These are phyloP conservation scores for Centaurea solstitialis DNA, from an alignment of 129 eudicot genomes.

Conservation along the genomic window DNA sequence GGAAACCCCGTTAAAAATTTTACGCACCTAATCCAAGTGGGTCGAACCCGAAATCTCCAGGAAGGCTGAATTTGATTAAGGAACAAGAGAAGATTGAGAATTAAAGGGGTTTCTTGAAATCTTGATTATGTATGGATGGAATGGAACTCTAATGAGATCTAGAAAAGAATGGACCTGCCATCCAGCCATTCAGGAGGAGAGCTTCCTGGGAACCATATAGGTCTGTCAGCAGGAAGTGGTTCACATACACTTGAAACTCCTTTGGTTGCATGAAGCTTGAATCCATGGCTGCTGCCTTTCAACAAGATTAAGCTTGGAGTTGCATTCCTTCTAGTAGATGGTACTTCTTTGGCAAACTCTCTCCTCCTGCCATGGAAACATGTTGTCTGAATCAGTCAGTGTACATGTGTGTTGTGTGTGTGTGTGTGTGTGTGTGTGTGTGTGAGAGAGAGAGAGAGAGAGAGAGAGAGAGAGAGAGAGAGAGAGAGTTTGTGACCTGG, in stretches of 20 bases:
- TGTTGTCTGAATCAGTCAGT: background rate
- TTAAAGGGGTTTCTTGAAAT: background rate
- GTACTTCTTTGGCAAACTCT: slow-evolving; percentile 12
- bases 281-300: slow-evolving; percentile 6
- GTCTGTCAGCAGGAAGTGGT: slow-evolving; percentile 96
- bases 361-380: slow-evolving; percentile 45
- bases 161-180: slow-evolving; percentile 59
- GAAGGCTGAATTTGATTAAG: slow-evolving; percentile 61
- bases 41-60: slow-evolving; percentile 98
- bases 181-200: slow-evolving; percentile 89
- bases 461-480: background rate
- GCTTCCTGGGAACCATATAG: slow-evolving; percentile 92
- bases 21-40: slow-evolving; percentile 85
- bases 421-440: background rate
- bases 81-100: slow-evolving; percentile 10
- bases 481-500: slow-evolving; percentile 27
- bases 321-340: slow-evolving; percentile 17
- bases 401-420: background rate
- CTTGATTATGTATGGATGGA: background rate
- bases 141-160: no score
- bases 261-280: slow-evolving; percentile 60
- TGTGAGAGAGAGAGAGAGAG: background rate
- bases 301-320: slow-evolving; percentile 19
- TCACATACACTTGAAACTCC: slow-evolving; percentile 75
- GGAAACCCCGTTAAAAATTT: background rate